Conservation (phyloP, 169 alveolate species). For the Plasmodium falciparum region DNA sequence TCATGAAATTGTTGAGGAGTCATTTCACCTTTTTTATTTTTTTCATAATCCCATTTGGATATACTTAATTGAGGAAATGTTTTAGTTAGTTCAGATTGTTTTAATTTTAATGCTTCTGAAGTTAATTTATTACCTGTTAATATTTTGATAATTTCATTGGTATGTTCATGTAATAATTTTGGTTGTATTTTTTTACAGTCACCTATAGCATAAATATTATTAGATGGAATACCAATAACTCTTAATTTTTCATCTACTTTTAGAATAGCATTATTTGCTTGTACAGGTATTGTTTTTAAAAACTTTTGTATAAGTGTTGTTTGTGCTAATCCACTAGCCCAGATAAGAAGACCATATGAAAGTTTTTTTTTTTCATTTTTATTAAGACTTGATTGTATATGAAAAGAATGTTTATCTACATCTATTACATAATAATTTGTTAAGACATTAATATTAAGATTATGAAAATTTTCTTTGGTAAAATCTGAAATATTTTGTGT, state of each 20-base stretch:
- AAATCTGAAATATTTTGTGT: constrained; percentile 77
- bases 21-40: constrained; percentile 75
- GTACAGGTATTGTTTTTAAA: constrained; percentile 80
- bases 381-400: constrained; percentile 65
- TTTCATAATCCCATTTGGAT: constrained; percentile 76
- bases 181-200: constrained; percentile 84
- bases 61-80: constrained; percentile 80
- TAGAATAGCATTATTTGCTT: constrained; percentile 77
- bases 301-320: constrained; percentile 40
- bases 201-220: constrained; percentile 82
- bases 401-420: constrained; percentile 75
- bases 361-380: constrained; percentile 78
- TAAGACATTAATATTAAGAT: constrained; percentile 76
- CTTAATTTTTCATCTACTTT: constrained; percentile 80
- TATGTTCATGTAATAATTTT: constrained; percentile 70
- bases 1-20: constrained; percentile 60
- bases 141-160: constrained; percentile 47
- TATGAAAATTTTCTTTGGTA: constrained; percentile 63
- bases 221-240: constrained; percentile 73
- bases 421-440: constrained; percentile 80
- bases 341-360: constrained; percentile 82
- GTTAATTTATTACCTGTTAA: constrained; percentile 25
- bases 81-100: constrained; percentile 33
- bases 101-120: constrained; percentile 54
- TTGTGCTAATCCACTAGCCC: constrained; percentile 86